Evolutionary conservation across 441 rosid species (phyloP), one percentile per base, ranked within the genome.

Genomic region (Viola pubescens): DNA sequence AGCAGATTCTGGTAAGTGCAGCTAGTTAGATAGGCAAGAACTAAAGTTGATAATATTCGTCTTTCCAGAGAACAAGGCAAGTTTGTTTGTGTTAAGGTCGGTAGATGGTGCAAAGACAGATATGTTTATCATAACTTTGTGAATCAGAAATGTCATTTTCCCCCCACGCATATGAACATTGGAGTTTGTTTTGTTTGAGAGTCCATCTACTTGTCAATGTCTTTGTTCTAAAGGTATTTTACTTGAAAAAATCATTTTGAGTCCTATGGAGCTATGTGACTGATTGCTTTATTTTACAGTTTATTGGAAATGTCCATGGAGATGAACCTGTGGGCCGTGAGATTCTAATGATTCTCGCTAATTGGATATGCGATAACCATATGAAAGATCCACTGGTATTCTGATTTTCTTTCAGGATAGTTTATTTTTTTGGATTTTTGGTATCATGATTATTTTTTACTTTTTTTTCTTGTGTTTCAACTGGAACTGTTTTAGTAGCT

Each of bases 301-400:
- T 75, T 71, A 74, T 94, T 68, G 97, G 99, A 59, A 94, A 94
- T 78, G 95, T 90, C 58, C 97, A 90, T 64, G 97, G 97, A 51
- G 95, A 94, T 68, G 96, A 94, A 71, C 99, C 99, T 65, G 91
- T 88, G 14, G 95, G 97, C 40, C 91, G 96, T 56, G 97, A 94
- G 73, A 84, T 94, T 70, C 76, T 83, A 38, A 1, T 94, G 38
- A 74, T 67, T 65, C 96, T 94, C 60, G 94, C 94, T 12, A 90
- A 88, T 73, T 94, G 95, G 95, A 85, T 94, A 66, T 94, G 97
- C 68, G 87, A 94, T 81, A 86, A 88, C 70, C 78, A 88, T 72
- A 39, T 44, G 64, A 80, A 71, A 70, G 86, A 94, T 70, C 82
- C 99, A 4, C 72, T 86, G 96, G 99, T 94, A 80, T 56, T 54